These are phyloP conservation scores for Crepidotus variabilis DNA, from an alignment of 768 basidiomycete genomes.

Conservation along the genomic window DNA sequence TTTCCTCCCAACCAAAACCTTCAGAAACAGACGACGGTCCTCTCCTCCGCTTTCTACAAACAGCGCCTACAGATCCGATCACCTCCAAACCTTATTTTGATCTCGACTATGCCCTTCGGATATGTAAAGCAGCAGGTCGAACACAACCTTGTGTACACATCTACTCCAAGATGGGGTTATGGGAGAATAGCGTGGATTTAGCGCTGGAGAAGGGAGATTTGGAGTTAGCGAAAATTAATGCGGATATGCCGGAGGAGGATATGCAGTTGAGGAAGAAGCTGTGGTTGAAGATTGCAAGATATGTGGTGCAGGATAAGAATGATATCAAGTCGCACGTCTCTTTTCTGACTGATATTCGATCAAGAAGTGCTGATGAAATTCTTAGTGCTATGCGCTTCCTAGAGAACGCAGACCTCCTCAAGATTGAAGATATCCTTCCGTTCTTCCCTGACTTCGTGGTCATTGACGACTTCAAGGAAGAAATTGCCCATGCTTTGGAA, in stretches of 20 bases:
- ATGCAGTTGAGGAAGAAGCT: conserved; percentile 83
- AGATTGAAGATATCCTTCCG: conserved; percentile 97
- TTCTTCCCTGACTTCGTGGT: conserved; percentile 99
- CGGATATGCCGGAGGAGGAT: conserved; percentile 93
- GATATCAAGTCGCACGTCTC: conserved; percentile 91
- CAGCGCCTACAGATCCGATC: conserved; percentile 76
- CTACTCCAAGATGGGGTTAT: conserved; percentile 96
- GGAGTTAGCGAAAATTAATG: conserved; percentile 92
- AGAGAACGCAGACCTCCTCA: conserved; percentile 90
- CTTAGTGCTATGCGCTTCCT: conserved; percentile 93
- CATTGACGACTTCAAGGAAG: conserved; percentile 99
- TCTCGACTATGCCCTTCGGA: conserved; percentile 90
- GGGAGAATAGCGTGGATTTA: conserved; percentile 94
- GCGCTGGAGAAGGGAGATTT: conserved; percentile 93
- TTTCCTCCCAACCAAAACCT: conserved; percentile 22
- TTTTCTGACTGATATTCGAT: conserved; percentile 2
- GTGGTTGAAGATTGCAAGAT: conserved; percentile 98
- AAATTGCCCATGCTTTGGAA: conserved; percentile 94
- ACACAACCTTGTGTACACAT: conserved; percentile 93
- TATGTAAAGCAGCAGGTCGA: conserved; percentile 80
- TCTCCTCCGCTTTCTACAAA: conserved; percentile 77
- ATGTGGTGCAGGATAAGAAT: conserved; percentile 96
- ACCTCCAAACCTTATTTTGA: conserved; percentile 92
- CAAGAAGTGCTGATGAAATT: neutral
- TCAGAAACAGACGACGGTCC: conserved; percentile 64